Conservation (phyloP, 2,329 filamentous ascomycete species). For the Penicillium janthinellum region DNA sequence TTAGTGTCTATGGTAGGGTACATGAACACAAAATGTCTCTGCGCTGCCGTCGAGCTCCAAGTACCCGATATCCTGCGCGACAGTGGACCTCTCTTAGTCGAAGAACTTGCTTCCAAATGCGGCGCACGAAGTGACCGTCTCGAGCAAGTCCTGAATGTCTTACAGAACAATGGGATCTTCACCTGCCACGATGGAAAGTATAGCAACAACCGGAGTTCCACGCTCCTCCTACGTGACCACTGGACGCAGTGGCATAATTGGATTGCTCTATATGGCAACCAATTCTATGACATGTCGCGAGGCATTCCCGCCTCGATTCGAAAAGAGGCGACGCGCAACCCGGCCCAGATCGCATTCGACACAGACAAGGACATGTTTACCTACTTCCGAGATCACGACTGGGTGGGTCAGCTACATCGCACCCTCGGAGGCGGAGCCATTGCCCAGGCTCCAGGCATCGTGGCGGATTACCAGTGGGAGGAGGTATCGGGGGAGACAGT, state of each 20-base stretch:
- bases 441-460: not conserved
- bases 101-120: no score
- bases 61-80: slow-evolving; percentile 35
- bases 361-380: slow-evolving; percentile 47
- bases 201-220: not conserved
- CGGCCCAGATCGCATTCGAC: slow-evolving; percentile 46
- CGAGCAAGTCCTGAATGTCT: not conserved
- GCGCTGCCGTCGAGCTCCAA: slow-evolving; percentile 32
- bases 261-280: slow-evolving; percentile 48
- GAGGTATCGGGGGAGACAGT: not conserved
- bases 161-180: not conserved
- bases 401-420: slow-evolving; percentile 38
- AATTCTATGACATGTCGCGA: slow-evolving; percentile 49
- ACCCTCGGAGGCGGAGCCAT: slow-evolving; percentile 30
- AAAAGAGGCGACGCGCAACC: slow-evolving; percentile 25
- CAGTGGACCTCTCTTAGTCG: no score
- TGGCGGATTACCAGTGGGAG: not conserved
- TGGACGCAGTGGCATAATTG: slow-evolving; percentile 52
- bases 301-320: slow-evolving; percentile 40
- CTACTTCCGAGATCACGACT: slow-evolving; percentile 41
- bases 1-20: slow-evolving; percentile 7
- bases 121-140: slow-evolving; percentile 16
- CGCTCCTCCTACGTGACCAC: slow-evolving; percentile 27
- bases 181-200: not conserved
- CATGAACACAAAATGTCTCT: slow-evolving; percentile 14